Base-by-base conservation (phyloP, 805 yeast genomes). In the Starmera caribaea region DNA sequence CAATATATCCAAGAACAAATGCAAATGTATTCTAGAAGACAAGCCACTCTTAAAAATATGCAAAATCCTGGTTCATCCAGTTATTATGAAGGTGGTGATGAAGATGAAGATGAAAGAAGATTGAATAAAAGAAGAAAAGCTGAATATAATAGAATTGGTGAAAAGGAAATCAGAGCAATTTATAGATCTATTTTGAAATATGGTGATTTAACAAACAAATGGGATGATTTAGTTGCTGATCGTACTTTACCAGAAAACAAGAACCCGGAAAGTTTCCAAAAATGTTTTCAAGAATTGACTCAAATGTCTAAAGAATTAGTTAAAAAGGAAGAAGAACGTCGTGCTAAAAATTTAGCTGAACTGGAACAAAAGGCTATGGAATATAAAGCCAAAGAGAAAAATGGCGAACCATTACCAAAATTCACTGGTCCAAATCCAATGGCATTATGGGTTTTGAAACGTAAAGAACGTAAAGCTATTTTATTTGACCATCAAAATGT, bases 221-320 rank as follows among this genome's bases (percentile, higher is more conserved):
- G 95, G 82, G 95, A 87, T 45, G 85, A 80, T 45, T 69, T 92
- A 38, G 84, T 87, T 42, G 86, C 82, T 40, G 97, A 92, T 53
- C 96, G 96, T 17, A 79, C 89, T 24, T 66, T 92, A 38, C 79
- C 96, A 7, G 81, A 82, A 51, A 82, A 85, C 51, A 84, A 89
- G 54, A 81, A 85, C 45, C 84, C 92, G 1, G 89, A 81, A 12
- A 68, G 80, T 34, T 74, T 89, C 55, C 79, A 81, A 53, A 77
- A 75, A 50, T 77, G 86, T 1, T 87, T 83, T 58, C 65, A 74
- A n/a, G 96, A 86, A 43, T 65, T 92, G 52, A 65, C 77, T 38
- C 70, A 67, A 14, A 70, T 64, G 3, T 79, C 96, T 13, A 71
- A 72, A 50, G 74, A 72, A 28, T 67, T 76, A 42, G 76, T 82